phyloP scores from a whole-genome alignment of 2,329 filamentous ascomycete species.

The Fusarium nelsonii region DNA sequence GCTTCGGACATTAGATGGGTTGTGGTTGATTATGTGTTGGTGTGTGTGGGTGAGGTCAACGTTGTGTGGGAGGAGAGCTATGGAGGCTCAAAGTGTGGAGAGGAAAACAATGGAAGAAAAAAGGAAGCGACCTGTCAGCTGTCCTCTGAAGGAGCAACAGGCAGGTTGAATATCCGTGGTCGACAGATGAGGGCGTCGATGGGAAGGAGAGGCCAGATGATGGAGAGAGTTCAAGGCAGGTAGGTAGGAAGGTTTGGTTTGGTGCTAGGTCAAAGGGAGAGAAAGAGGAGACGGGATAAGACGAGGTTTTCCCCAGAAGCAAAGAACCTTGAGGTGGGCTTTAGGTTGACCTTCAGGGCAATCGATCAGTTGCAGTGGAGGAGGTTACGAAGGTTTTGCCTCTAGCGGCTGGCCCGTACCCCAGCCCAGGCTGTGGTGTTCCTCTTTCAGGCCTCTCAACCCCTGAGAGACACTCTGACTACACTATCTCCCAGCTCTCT shows the following conservation, averaged over 20 bases:
- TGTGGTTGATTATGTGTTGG: slow-evolving; percentile 55
- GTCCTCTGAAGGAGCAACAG: slow-evolving; percentile 55
- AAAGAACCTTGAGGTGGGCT: slow-evolving; percentile 43
- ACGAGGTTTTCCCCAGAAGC: slow-evolving; percentile 56
- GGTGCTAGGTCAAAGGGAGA: slow-evolving; percentile 50
- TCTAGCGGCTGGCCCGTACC: slow-evolving; percentile 48
- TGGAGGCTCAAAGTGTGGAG: slow-evolving; percentile 50
- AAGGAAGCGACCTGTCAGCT: slow-evolving; percentile 53
- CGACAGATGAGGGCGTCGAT: slow-evolving; percentile 50
- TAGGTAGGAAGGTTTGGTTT: slow-evolving; percentile 27
- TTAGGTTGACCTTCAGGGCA: slow-evolving; percentile 37
- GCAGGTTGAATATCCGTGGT: slow-evolving; percentile 49
- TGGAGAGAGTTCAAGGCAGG: slow-evolving; percentile 35
- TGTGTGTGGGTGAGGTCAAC: slow-evolving; percentile 27
- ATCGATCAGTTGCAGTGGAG: slow-evolving; percentile 26
- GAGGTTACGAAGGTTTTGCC: slow-evolving; percentile 56
- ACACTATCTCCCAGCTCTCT: slow-evolving; percentile 36
- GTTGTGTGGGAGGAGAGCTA: slow-evolving; percentile 48
- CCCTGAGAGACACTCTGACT: slow-evolving; percentile 33
- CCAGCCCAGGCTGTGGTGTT: slow-evolving; percentile 16
- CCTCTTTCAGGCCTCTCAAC: slow-evolving; percentile 26
- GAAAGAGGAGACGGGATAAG: slow-evolving; percentile 52
- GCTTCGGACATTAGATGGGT: slow-evolving; percentile 87
- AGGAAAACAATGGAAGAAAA: slow-evolving; percentile 44
- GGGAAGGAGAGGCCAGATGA: slow-evolving; percentile 47